Evolutionary conservation across 2,329 filamentous ascomycete genomes (phyloP).

Genomic region (Sporothrix curviconia): DNA sequence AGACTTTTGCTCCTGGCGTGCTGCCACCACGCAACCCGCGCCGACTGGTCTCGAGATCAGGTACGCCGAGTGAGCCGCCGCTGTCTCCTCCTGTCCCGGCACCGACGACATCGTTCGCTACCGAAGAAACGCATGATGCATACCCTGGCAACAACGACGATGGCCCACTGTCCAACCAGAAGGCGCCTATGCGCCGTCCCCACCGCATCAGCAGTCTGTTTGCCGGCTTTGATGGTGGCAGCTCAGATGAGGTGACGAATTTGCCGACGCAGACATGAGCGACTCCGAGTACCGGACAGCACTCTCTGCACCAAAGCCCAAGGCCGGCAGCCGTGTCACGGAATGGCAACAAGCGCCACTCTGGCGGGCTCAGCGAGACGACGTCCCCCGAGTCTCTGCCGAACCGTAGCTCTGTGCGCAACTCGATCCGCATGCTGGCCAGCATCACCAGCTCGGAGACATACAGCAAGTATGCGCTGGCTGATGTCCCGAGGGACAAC

Average conservation of each 20-base stretch:
- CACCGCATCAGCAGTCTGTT: constrained; percentile 80
- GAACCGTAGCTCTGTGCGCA: constrained; percentile 15
- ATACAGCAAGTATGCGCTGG: constrained; percentile 39
- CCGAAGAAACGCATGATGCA: constrained; percentile 49
- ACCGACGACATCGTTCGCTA: constrained; percentile 22
- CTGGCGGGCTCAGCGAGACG: constrained; percentile 30
- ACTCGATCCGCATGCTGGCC: constrained; percentile 29
- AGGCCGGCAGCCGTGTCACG: constrained; percentile 27
- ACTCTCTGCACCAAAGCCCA: constrained; percentile 56
- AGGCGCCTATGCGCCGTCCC: constrained; percentile 58
- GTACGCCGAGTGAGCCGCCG: constrained; percentile 38
- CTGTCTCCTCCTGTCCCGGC: constrained; percentile 38
- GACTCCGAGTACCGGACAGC: constrained; percentile 63
- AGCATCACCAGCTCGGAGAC: constrained; percentile 34
- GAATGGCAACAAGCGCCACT: constrained; percentile 34
- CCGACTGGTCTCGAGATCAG: constrained; percentile 43
- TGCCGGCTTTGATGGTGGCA: constrained; percentile 70
- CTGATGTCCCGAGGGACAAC: constrained; percentile 25
- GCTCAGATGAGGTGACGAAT: constrained; percentile 60
- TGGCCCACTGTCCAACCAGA: constrained; percentile 58
- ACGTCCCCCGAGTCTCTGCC: constrained; percentile 36
- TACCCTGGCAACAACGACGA: constrained; percentile 79
- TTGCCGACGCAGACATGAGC: constrained; percentile 53
- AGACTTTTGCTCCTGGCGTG: constrained; percentile 44
- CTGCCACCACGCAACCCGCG: constrained; percentile 55